Conservation (phyloP, 2,329 filamentous ascomycete genomes). For the Ophiocordyceps camponoti-saundersi region DNA sequence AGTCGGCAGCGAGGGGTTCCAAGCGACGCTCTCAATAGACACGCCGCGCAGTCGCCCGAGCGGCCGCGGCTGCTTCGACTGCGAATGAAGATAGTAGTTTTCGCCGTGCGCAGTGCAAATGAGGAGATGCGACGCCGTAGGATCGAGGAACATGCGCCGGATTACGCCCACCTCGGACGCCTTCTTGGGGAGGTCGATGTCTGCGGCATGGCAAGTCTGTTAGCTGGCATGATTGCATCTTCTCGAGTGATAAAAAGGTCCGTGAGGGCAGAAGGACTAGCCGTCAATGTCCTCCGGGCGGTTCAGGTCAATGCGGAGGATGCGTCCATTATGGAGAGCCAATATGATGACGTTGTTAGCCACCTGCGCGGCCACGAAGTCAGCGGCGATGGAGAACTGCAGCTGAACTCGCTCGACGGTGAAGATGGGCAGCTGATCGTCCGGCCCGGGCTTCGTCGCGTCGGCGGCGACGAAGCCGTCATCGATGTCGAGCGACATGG, state of each 20-base stretch:
- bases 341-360: slow-evolving; percentile 93
- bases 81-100: slow-evolving; percentile 95
- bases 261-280: slow-evolving; percentile 15
- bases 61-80: slow-evolving; percentile 73
- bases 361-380: slow-evolving; percentile 92
- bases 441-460: slow-evolving; percentile 39
- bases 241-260: too few relatives aligned
- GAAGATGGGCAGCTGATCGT: slow-evolving; percentile 73
- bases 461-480: slow-evolving; percentile 58
- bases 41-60: slow-evolving; percentile 74
- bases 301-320: slow-evolving; percentile 86
- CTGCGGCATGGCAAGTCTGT: slow-evolving; percentile 27
- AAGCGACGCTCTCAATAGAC: slow-evolving; percentile 75
- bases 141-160: slow-evolving; percentile 90
- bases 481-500: slow-evolving; percentile 19
- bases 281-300: slow-evolving; percentile 90
- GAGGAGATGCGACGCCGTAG: slow-evolving; percentile 85
- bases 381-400: slow-evolving; percentile 83
- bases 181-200: slow-evolving; percentile 93
- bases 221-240: neutral
- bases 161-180: slow-evolving; percentile 83
- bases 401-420: slow-evolving; percentile 84
- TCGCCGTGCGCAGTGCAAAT: slow-evolving; percentile 84
- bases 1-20: slow-evolving; percentile 86
- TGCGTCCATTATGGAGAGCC: slow-evolving; percentile 79